phyloP scores from a whole-genome alignment of 768 basidiomycete species.

The Rhizopogon salebrosus region DNA sequence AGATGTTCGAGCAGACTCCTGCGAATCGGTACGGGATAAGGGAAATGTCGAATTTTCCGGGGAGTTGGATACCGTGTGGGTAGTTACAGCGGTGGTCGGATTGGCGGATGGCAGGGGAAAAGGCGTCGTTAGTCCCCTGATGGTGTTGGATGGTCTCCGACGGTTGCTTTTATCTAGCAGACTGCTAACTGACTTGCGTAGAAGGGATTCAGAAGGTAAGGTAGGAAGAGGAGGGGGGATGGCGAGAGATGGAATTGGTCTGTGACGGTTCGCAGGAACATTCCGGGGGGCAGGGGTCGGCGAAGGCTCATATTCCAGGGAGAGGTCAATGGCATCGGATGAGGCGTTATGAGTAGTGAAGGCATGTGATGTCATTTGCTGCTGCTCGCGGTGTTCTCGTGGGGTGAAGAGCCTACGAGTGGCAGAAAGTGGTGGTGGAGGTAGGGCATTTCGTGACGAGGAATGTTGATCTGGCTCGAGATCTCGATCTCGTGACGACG shows the following conservation, averaged over 20 bases:
- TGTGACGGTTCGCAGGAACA: constrained; percentile 33
- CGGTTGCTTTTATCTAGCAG: constrained; percentile 24
- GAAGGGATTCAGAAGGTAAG: constrained; percentile 52
- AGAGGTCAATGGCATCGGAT: constrained; percentile 24
- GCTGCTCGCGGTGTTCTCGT: constrained; percentile 48
- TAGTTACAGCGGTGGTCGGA: constrained; percentile 63
- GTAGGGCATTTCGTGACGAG: constrained; percentile 16
- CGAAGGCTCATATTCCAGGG: constrained; percentile 38
- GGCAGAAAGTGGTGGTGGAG: constrained; percentile 23
- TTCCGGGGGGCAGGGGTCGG: constrained; percentile 39
- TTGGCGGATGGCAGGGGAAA: constrained; percentile 49
- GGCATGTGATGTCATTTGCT: constrained; percentile 17
- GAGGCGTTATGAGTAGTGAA: constrained; percentile 14
- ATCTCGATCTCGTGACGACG: constrained; percentile 20
- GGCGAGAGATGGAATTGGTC: constrained; percentile 42
- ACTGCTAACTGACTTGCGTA: constrained; percentile 17
- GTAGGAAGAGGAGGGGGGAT: constrained; percentile 57
- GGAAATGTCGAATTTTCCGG: constrained; percentile 26
- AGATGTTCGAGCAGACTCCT: constrained; percentile 37
- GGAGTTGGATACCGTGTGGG: constrained; percentile 56
- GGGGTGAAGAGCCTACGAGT: constrained; percentile 54
- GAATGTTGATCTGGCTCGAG: constrained; percentile 22
- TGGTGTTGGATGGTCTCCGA: constrained; percentile 43
- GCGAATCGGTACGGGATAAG: constrained; percentile 44
- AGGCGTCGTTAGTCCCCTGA: constrained; percentile 37